Evolutionary conservation across 192 early-diverging fungal species (phyloP).

Genomic region (Rhizoclosmatium globosum): DNA sequence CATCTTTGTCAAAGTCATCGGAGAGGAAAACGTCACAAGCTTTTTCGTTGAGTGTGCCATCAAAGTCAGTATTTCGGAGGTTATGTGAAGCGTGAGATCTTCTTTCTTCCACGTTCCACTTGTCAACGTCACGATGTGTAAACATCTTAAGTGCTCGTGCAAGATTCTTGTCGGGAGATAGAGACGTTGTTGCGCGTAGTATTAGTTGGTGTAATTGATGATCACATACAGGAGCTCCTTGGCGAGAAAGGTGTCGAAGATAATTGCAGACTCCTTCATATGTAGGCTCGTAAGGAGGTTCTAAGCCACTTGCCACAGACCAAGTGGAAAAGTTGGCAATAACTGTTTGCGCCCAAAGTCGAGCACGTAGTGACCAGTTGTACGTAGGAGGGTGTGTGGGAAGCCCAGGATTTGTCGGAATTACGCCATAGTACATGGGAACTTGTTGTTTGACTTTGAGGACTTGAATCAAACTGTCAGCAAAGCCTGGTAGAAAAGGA

Average conservation of each 20-base stretch:
- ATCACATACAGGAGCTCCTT: not conserved
- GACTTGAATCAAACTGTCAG: not conserved
- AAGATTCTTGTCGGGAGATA: not conserved
- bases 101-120: not conserved
- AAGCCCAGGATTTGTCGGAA: not conserved
- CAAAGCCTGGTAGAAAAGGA: not conserved
- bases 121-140: not conserved
- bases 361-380: not conserved
- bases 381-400: not conserved
- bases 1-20: too few relatives aligned
- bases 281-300: not conserved
- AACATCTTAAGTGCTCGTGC: not conserved
- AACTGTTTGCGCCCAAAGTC: not conserved
- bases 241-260: not conserved
- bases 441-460: not conserved
- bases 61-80: too few relatives aligned
- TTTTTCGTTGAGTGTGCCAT: too few relatives aligned
- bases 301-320: not conserved
- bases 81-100: too few relatives aligned
- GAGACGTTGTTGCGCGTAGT: not conserved
- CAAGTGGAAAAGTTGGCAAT: not conserved
- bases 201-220: not conserved
- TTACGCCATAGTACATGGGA: not conserved
- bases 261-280: not conserved
- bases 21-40: too few relatives aligned